A percentile compares a stretch with the other conserved stretches of the same genome.
These are phyloP conservation scores for Nothophaeocryptopus gaeumannii DNA, from an alignment of 2,329 filamentous ascomycete species.

Conservation along the genomic window DNA sequence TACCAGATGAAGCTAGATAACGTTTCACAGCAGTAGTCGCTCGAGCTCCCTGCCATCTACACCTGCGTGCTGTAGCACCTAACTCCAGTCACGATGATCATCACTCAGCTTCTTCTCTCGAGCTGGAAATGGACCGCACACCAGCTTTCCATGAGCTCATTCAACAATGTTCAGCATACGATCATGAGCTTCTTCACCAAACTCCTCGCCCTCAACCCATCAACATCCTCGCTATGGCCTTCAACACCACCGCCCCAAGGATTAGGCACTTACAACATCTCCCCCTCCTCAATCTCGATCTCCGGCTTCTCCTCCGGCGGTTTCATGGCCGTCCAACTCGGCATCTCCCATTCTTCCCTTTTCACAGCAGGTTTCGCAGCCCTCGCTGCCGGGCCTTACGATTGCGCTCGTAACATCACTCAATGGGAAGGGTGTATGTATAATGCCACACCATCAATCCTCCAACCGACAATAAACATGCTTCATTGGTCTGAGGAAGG, in stretches of 20 bases:
- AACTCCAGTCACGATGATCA: no score
- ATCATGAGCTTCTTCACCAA: no score
- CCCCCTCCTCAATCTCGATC: slow-evolving; percentile 6
- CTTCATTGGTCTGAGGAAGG: slow-evolving; percentile 2
- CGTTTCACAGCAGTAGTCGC: no score
- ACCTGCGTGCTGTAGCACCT: no score
- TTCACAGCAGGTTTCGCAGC: slow-evolving; percentile 7
- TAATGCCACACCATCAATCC: slow-evolving; percentile 8
- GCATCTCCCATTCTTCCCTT: slow-evolving; percentile 8
- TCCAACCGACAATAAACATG: slow-evolving; percentile 1
- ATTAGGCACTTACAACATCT: slow-evolving; percentile 15
- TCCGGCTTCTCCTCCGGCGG: slow-evolving; percentile 17
- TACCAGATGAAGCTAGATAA: no score
- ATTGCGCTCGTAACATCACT: slow-evolving; percentile 14
- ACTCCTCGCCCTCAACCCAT: background rate
- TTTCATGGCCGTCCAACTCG: slow-evolving; percentile 17
- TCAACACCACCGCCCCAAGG: background rate
- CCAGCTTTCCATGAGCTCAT: no score
- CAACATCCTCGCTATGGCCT: background rate
- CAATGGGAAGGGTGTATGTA: slow-evolving; percentile 3
- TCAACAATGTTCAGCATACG: no score
- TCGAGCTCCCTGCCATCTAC: no score
- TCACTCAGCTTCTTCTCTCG: no score
- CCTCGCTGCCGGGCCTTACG: slow-evolving; percentile 15
- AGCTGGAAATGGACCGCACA: no score